phyloP scores from a whole-genome alignment of 2,329 filamentous ascomycete species.

The Exophiala dermatitidis region DNA sequence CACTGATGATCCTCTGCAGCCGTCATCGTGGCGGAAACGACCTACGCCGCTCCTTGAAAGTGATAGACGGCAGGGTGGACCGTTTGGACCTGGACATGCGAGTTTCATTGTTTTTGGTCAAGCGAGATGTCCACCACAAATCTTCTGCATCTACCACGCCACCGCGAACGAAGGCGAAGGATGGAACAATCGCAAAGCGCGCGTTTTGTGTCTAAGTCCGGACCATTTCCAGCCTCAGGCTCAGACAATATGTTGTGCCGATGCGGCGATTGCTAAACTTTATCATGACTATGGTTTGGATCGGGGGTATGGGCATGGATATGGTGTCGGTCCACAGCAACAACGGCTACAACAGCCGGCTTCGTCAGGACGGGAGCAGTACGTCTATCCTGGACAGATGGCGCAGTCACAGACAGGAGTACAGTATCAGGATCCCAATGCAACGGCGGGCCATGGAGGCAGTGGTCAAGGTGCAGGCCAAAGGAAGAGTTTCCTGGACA shows the following conservation, averaged over 20 bases:
- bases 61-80: slow-evolving; percentile 17
- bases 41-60: slow-evolving; percentile 18
- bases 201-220: slow-evolving; percentile 13
- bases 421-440: no score
- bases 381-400: no score
- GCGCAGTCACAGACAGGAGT: no score
- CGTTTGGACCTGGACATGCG: slow-evolving; percentile 26
- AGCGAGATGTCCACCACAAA: background rate
- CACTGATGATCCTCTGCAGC: slow-evolving; percentile 10
- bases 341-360: background rate
- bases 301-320: no score
- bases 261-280: no score
- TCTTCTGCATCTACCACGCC: slow-evolving; percentile 27
- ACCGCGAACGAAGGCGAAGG: slow-evolving; percentile 21
- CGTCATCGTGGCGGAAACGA: slow-evolving; percentile 22
- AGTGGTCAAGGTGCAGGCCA: background rate
- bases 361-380: background rate
- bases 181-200: slow-evolving; percentile 25
- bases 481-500: background rate
- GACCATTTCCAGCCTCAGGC: slow-evolving; percentile 16
- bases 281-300: no score
- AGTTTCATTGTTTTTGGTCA: slow-evolving; percentile 18
- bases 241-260: slow-evolving; percentile 20
- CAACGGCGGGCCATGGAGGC: no score
- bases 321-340: background rate